These are phyloP conservation scores for Penicillium hordei DNA, from an alignment of 2,329 filamentous ascomycete species.

Conservation along the genomic window DNA sequence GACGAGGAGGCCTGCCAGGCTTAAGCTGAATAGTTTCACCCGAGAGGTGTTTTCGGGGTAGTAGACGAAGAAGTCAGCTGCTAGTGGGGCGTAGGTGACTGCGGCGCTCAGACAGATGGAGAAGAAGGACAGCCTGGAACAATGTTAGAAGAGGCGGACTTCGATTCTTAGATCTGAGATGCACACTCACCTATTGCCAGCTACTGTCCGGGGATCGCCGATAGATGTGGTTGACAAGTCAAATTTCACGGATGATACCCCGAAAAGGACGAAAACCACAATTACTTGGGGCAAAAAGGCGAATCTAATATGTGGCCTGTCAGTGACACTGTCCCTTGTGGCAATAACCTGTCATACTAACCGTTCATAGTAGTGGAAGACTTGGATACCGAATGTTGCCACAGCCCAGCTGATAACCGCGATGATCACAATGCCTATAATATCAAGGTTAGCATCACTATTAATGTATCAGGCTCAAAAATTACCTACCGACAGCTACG, in stretches of 20 bases:
- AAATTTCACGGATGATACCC: constrained; percentile 61
- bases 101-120: constrained; percentile 65
- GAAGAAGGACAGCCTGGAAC: constrained; percentile 63
- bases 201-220: constrained; percentile 54
- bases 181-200: constrained; percentile 44
- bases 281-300: constrained; percentile 65
- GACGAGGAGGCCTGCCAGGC: constrained; percentile 55
- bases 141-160: background rate
- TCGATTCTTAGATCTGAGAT: background rate
- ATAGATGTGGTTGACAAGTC: constrained; percentile 54
- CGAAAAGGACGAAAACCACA: constrained; percentile 61
- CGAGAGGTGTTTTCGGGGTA: constrained; percentile 56
- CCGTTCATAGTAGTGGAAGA: constrained; percentile 69
- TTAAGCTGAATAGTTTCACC: constrained; percentile 57
- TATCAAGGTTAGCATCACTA: constrained; percentile 8
- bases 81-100: constrained; percentile 62
- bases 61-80: constrained; percentile 69
- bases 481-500: constrained; percentile 57
- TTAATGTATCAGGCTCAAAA: no score
- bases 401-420: constrained; percentile 63
- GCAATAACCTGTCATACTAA: constrained; percentile 29
- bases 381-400: constrained; percentile 65
- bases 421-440: constrained; percentile 58
- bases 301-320: constrained; percentile 42
- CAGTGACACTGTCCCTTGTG: background rate